Conservation (phyloP, 495 filamentous ascomycete species). For the Penicillium bovifimosum region DNA sequence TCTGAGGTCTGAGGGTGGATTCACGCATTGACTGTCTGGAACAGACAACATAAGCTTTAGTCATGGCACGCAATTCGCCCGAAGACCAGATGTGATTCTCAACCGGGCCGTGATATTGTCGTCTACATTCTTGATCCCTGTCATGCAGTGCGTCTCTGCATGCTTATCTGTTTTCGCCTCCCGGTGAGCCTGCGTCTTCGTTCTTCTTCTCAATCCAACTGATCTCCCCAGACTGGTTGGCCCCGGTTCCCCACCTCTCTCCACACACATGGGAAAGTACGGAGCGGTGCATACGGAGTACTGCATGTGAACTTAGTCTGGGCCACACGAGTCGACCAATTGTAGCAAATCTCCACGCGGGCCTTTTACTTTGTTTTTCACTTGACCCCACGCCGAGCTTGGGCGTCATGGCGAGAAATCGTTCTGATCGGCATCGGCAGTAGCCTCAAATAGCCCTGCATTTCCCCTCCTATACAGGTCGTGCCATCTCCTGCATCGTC, state of each 20-base stretch:
- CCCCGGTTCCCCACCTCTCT: not conserved
- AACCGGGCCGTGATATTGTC: not conserved
- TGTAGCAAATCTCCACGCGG: not conserved
- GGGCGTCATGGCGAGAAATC: not conserved
- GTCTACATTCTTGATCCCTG: conserved; percentile 5
- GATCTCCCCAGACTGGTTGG: not conserved
- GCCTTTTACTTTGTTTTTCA: not conserved
- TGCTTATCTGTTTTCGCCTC: not conserved
- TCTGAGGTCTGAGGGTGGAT: not conserved
- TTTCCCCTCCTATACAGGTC: not conserved
- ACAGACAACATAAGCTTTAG: not conserved
- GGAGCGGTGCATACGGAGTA: not conserved
- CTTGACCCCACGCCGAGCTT: not conserved
- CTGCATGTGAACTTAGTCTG: not conserved
- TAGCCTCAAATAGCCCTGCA: not conserved
- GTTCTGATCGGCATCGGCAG: not conserved
- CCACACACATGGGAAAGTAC: not conserved
- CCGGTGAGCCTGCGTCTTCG: conserved; percentile 12
- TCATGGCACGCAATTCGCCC: not conserved
- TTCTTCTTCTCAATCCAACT: not conserved
- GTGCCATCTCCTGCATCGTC: not conserved
- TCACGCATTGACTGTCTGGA: not conserved
- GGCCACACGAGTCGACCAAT: not conserved
- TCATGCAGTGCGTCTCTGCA: not conserved
- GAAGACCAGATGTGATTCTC: not conserved